Evolutionary conservation across 805 yeast genomes (phyloP).

Genomic region (Soucietia sequanensis): DNA sequence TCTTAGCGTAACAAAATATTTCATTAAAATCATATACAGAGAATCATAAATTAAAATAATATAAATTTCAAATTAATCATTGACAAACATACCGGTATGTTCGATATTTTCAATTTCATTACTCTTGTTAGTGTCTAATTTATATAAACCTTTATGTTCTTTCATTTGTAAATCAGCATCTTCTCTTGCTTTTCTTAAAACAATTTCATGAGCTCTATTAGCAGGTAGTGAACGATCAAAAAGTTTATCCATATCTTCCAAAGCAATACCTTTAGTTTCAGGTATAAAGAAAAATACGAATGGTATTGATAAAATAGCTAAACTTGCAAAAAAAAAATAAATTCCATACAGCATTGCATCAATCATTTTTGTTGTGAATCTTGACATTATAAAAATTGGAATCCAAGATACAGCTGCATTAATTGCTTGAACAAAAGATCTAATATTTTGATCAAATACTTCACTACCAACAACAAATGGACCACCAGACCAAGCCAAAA

Average conservation of each 20-base stretch:
- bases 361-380: slow-evolving; percentile 35
- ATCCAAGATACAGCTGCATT: slow-evolving; percentile 42
- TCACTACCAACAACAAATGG: slow-evolving; percentile 42
- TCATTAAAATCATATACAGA: no score
- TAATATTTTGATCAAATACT: slow-evolving; percentile 38
- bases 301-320: slow-evolving; percentile 33
- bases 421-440: slow-evolving; percentile 40
- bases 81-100: no score
- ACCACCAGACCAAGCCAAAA: slow-evolving; percentile 41
- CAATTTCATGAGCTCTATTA: slow-evolving; percentile 19
- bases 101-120: slow-evolving; percentile 17
- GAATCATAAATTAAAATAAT: no score
- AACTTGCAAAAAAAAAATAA: slow-evolving; percentile 35
- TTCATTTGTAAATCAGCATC: slow-evolving; percentile 11
- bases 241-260: slow-evolving; percentile 26
- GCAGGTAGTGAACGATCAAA: slow-evolving; percentile 21
- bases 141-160: slow-evolving; percentile 13
- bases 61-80: no score
- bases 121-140: slow-evolving; percentile 20
- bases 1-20: no score
- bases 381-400: slow-evolving; percentile 36
- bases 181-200: slow-evolving; percentile 11
- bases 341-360: slow-evolving; percentile 34
- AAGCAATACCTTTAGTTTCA: slow-evolving; percentile 36
- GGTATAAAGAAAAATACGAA: slow-evolving; percentile 38